Evolutionary conservation across 75 land plant species (phyloP).

Genomic region (Cupressus sempervirens): DNA sequence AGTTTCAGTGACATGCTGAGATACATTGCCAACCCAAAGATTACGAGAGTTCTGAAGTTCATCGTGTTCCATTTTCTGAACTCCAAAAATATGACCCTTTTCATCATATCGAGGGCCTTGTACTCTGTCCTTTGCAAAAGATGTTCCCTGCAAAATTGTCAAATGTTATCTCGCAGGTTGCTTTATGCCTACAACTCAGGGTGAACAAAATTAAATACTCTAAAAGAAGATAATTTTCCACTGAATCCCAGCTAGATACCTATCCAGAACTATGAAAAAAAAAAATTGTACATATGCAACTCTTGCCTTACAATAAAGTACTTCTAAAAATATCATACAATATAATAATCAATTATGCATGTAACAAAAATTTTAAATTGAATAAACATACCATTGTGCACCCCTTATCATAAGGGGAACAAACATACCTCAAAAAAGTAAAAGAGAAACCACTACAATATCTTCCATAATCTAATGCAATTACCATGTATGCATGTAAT

Average conservation of each 20-base stretch:
- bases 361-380: not conserved
- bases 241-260: not conserved
- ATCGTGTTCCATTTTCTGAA: not conserved
- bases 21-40: slow-evolving; percentile 89
- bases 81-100: not conserved
- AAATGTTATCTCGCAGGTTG: not conserved
- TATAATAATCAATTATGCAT: not conserved
- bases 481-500: not conserved
- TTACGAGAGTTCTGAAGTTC: slow-evolving; percentile 52
- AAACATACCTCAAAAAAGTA: not conserved
- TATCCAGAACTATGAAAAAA: not conserved
- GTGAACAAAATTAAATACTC: not conserved
- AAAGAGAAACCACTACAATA: not conserved
- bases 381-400: not conserved
- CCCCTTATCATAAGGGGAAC: not conserved
- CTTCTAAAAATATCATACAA: not conserved
- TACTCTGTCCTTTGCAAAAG: slow-evolving; percentile 1
- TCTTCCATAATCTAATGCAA: not conserved
- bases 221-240: not conserved
- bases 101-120: slow-evolving; percentile 1
- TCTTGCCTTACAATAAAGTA: not conserved
- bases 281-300: not conserved
- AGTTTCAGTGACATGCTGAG: slow-evolving; percentile 37
- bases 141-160: not conserved
- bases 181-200: not conserved